These are phyloP conservation scores for Podaxis sp. DNA, from an alignment of 768 basidiomycete genomes.

Conservation along the genomic window DNA sequence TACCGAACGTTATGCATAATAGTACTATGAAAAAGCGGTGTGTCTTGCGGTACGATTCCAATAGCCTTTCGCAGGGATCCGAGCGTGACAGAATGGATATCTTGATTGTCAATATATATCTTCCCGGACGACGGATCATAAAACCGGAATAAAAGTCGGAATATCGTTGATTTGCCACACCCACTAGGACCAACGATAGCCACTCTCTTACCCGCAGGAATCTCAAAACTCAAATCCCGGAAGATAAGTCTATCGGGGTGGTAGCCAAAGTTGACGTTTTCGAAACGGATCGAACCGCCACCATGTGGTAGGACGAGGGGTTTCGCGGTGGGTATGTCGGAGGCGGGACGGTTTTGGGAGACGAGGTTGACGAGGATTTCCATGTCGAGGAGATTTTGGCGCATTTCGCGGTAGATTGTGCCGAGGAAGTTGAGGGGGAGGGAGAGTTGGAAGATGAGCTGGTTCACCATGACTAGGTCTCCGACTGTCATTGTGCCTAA, in stretches of 20 bases:
- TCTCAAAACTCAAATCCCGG: constrained; percentile 77
- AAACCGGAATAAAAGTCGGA: constrained; percentile 91
- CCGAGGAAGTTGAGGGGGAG: constrained; percentile 96
- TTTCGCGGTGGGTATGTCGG: constrained; percentile 62
- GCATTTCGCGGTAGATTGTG: constrained; percentile 94
- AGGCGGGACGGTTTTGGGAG: constrained; percentile 68
- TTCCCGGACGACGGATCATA: constrained; percentile 79
- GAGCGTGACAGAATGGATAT: constrained; percentile 69
- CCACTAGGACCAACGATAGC: constrained; percentile 97
- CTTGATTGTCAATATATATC: constrained; percentile 88
- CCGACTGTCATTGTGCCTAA: constrained; percentile 96
- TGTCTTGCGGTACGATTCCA: constrained; percentile 97
- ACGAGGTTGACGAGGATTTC: constrained; percentile 90
- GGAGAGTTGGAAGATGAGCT: constrained; percentile 95
- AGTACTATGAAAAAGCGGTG: constrained; percentile 94
- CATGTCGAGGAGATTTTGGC: constrained; percentile 97
- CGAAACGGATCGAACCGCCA: constrained; percentile 64
- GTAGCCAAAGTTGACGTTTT: constrained; percentile 90
- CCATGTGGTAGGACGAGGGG: constrained; percentile 54
- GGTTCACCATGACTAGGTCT: constrained; percentile 99
- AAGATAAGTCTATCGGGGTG: constrained; percentile 93
- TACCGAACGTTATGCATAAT: constrained; percentile 96
- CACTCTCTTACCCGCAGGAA: constrained; percentile 95
- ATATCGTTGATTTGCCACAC: constrained; percentile 95
- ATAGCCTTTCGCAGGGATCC: constrained; percentile 69